Conservation (phyloP, 257 asterid genomes). For the Jacaranda copaia region DNA sequence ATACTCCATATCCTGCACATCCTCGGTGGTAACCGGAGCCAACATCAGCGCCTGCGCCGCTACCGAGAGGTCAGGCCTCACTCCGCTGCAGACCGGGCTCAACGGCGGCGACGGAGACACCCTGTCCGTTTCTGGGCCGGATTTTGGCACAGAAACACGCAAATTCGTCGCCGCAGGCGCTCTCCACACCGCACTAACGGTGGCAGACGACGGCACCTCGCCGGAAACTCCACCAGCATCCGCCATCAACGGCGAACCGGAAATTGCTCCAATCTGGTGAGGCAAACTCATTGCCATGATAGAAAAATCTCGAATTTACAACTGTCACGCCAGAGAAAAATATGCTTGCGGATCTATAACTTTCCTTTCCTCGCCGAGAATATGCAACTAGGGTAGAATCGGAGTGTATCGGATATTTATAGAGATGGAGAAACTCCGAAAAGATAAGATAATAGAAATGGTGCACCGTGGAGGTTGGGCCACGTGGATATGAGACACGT, state of each 20-base stretch:
- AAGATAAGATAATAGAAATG: conserved; percentile 45
- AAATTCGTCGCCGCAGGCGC: conserved; percentile 53
- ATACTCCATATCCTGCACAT: conserved; percentile 37
- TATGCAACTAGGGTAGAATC: background rate
- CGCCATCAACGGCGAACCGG: conserved; percentile 58
- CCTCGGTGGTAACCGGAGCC: conserved; percentile 32
- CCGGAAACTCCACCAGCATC: conserved; percentile 47
- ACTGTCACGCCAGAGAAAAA: background rate
- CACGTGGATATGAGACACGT: conserved; percentile 63
- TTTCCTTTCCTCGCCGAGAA: background rate
- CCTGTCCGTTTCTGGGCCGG: conserved; percentile 55
- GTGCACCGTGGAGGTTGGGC: conserved; percentile 34
- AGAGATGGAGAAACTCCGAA: conserved; percentile 7
- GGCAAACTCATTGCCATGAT: conserved; percentile 93
- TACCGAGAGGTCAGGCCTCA: conserved; percentile 67
- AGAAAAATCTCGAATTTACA: background rate
- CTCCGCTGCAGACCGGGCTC: conserved; percentile 67
- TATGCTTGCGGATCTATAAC: background rate
- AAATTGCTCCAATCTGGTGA: conserved; percentile 79
- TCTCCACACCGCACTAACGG: conserved; percentile 71
- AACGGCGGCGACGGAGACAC: conserved; percentile 86
- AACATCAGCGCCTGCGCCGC: conserved; percentile 82
- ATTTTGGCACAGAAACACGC: conserved; percentile 56
- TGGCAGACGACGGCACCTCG: conserved; percentile 54
- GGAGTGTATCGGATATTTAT: conserved; percentile 37